Base-by-base conservation (phyloP, 192 early-diverging fungal genomes). In the Backusella psychrophila region DNA sequence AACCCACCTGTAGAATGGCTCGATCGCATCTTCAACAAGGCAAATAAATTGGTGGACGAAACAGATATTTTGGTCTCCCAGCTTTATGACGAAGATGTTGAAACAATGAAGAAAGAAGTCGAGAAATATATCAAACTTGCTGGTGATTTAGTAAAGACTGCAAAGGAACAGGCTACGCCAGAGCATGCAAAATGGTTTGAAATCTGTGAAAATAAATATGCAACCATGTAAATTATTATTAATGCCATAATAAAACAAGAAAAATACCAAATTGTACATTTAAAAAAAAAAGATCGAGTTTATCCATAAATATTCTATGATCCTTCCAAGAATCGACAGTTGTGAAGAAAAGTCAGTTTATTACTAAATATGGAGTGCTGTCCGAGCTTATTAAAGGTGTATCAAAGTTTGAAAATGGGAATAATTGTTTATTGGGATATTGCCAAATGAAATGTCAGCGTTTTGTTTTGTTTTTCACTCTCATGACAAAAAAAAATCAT, bases 181-280 rank as follows among this genome's bases (percentile, higher is more conserved):
- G 77, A 78, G 19, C 71, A 78, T 63, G 49, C 53, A 19, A 72
- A 72, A 31, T 78, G 77, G 77, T 78, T 78, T 74, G 42, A 39
- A n/a, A 71, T 71, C 11, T 71, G 70, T 12, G 70, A 71, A 49
- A 71, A 71, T 17, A 71, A 71, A 29, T 71, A 71, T 44, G 70
- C 41, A 31, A 29, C 70, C 39, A 71, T 71, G 70, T 44, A 49
- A 71, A 49, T 59, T 59, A 59, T 59, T 59, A 59, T 59, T 59
- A 59, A 1, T 59, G 23, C 0, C 6, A 26, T 59, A 23, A 59
- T 23, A 59, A 26, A 59, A 26, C 2, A 59, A 12, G 7, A 23
- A 59, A 26, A 59, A 59, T 23, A 59, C 21, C 23, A 59, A 19
- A 23, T 23, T 59, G 53, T 59, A 59, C 46, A 49, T 49, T 49